Evolutionary conservation across 257 asterid species (phyloP).

Genomic region (Phtheirospermum japonicum): DNA sequence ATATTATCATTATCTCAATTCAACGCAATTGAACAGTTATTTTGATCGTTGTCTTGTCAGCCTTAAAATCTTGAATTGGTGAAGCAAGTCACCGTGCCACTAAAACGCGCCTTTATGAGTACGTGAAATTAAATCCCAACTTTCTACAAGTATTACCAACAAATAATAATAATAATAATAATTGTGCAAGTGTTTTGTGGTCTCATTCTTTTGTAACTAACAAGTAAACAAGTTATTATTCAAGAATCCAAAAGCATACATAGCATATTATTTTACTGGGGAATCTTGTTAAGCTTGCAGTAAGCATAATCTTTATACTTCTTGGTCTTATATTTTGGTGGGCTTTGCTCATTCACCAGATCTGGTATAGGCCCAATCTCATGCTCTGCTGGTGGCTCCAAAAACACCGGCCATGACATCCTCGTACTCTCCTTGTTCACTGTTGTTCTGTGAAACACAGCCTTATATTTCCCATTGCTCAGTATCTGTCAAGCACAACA

Average conservation of each 20-base stretch:
- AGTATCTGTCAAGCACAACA: conserved; percentile 41
- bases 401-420: conserved; percentile 82
- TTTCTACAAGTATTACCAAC: no score
- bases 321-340: conserved; percentile 60
- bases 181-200: no score
- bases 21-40: no score
- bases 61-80: no score
- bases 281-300: conserved; percentile 81
- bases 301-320: conserved; percentile 61
- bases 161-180: no score
- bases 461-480: conserved; percentile 72
- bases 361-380: conserved; percentile 61
- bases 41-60: no score
- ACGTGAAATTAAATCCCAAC: no score
- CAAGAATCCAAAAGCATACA: not conserved
- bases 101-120: no score
- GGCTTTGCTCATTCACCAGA: conserved; percentile 39
- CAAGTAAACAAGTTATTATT: not conserved
- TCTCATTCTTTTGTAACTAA: no score
- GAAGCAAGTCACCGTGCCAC: no score
- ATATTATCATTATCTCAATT: no score
- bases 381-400: conserved; percentile 67
- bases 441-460: conserved; percentile 56
- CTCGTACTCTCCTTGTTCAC: conserved; percentile 65
- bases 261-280: conserved; percentile 36